Evolutionary conservation across 2,329 filamentous ascomycete genomes (phyloP).

Genomic region (Hymenoscyphus repandus): DNA sequence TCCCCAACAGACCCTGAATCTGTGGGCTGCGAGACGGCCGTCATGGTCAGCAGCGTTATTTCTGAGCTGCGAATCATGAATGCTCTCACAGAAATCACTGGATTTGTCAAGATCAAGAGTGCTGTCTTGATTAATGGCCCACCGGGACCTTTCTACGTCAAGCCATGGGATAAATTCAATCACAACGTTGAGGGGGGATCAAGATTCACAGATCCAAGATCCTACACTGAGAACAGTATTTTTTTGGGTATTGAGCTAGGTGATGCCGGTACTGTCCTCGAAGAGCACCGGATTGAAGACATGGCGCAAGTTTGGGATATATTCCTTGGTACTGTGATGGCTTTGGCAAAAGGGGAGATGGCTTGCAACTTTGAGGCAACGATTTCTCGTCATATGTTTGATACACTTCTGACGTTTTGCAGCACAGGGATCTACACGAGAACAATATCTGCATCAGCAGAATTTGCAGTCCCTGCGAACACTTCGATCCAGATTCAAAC

Average conservation of each 20-base stretch:
- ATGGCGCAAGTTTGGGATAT: conserved; percentile 57
- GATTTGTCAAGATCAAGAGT: conserved; percentile 62
- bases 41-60: conserved; percentile 41
- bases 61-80: conserved; percentile 60
- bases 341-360: conserved; percentile 54
- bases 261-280: conserved; percentile 55
- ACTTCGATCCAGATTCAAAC: neutral
- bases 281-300: conserved; percentile 48
- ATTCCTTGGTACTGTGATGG: conserved; percentile 55
- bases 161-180: conserved; percentile 52
- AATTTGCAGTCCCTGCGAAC: neutral
- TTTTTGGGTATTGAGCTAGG: conserved; percentile 60
- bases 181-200: conserved; percentile 35
- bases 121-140: conserved; percentile 54
- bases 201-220: conserved; percentile 56
- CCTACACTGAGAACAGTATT: conserved; percentile 51
- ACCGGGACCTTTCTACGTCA: conserved; percentile 46
- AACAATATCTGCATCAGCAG: conserved; percentile 53
- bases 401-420: neutral
- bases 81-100: conserved; percentile 57
- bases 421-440: conserved; percentile 63
- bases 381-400: neutral
- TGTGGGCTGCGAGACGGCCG: conserved; percentile 15
- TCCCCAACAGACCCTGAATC: conserved; percentile 19
- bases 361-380: conserved; percentile 54